These are phyloP conservation scores for Babesia bigemina DNA, from an alignment of 169 alveolate genomes.

Conservation along the genomic window DNA sequence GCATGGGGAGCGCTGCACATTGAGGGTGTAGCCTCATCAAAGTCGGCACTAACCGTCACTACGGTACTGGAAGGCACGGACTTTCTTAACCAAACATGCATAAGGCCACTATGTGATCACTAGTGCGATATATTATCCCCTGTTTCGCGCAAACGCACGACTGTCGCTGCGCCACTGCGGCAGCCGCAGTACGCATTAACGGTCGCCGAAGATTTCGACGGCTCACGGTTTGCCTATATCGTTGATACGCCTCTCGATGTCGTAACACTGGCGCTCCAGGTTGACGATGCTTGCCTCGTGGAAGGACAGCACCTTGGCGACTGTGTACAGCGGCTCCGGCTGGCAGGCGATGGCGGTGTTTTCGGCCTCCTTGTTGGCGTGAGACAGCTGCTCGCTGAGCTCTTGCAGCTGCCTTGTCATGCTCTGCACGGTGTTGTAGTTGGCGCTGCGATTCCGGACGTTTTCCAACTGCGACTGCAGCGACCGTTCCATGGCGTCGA, in stretches of 20 bases:
- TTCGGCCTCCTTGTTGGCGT: constrained; percentile 61
- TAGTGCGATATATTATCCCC: too few relatives aligned
- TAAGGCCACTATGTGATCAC: too few relatives aligned
- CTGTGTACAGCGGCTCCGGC: constrained; percentile 68
- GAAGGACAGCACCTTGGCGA: constrained; percentile 66
- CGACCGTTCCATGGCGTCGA: constrained; percentile 60
- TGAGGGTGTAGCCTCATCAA: too few relatives aligned
- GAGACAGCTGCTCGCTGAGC: constrained; percentile 49
- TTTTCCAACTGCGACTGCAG: constrained; percentile 38
- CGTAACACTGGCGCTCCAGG: constrained; percentile 61
- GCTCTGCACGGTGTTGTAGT: constrained; percentile 46
- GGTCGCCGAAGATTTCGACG: too few relatives aligned
- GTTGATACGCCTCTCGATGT: constrained; percentile 55
- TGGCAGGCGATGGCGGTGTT: constrained; percentile 55
- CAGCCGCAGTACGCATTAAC: too few relatives aligned
- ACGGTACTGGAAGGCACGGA: too few relatives aligned
- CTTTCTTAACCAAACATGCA: too few relatives aligned
- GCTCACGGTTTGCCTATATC: constrained; percentile 1
- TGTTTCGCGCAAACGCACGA: too few relatives aligned
- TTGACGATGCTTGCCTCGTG: constrained; percentile 59
- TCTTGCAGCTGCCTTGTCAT: constrained; percentile 67
- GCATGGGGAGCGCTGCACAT: too few relatives aligned
- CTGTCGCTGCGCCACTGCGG: too few relatives aligned
- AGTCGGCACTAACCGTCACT: too few relatives aligned
- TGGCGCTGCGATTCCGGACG: constrained; percentile 34